Percentiles rank a stretch among this genome's conserved stretches.
Conservation (phyloP, 2,329 filamentous ascomycete species). For the Colletotrichum orbiculare region DNA sequence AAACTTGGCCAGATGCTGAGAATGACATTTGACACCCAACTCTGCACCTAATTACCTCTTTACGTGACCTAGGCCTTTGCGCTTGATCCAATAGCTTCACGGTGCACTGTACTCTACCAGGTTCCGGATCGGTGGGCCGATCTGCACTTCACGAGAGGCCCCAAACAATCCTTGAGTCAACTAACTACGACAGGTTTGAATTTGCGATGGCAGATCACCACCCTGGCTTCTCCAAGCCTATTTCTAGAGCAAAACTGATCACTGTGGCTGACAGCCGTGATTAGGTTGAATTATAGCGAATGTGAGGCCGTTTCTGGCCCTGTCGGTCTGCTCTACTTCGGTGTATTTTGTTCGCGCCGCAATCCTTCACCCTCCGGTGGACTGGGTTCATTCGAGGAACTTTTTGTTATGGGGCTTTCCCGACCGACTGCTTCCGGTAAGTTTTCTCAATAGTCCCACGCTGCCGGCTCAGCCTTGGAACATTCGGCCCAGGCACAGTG, state of each 20-base stretch:
- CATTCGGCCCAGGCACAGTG: no score
- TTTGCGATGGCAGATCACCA: background rate
- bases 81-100: background rate
- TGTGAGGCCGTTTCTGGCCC: background rate
- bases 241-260: no score
- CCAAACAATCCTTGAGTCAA: background rate
- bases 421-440: background rate
- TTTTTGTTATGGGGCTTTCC: background rate
- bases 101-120: background rate
- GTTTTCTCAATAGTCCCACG: background rate
- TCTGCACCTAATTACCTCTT: constrained; percentile 1
- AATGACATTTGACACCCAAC: constrained; percentile 19
- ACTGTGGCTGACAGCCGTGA: background rate
- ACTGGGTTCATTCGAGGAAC: background rate
- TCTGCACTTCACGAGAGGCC: background rate
- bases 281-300: constrained; percentile 14
- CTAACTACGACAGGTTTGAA: constrained; percentile 12
- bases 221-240: no score
- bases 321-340: constrained; percentile 3
- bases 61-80: constrained; percentile 10
- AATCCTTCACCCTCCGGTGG: constrained; percentile 2
- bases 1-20: constrained; percentile 21
- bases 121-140: background rate
- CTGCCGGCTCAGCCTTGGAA: no score
- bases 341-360: constrained; percentile 11